phyloP scores from a whole-genome alignment of 2,329 filamentous ascomycete species.

The Curvularia sp. region DNA sequence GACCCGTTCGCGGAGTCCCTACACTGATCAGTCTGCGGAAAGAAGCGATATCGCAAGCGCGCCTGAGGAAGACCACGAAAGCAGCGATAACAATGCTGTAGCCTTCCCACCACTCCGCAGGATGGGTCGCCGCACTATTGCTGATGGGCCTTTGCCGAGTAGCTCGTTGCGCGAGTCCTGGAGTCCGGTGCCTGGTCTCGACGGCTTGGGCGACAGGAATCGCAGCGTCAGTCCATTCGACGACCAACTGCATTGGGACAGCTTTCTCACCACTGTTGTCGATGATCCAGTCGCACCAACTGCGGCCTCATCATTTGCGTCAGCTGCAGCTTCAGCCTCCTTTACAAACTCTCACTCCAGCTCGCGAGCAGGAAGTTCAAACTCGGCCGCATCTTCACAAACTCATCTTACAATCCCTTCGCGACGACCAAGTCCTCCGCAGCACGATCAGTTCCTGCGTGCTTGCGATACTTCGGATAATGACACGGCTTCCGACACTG shows the following conservation, averaged over 20 bases:
- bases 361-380: slow-evolving; percentile 57
- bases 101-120: slow-evolving; percentile 48
- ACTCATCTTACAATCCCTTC: slow-evolving; percentile 51
- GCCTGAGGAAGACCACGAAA: slow-evolving; percentile 32
- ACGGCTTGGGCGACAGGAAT: slow-evolving; percentile 84
- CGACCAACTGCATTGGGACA: slow-evolving; percentile 72
- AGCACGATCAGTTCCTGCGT: slow-evolving; percentile 57
- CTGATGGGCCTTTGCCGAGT: slow-evolving; percentile 46
- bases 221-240: slow-evolving; percentile 76
- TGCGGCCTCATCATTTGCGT: slow-evolving; percentile 81
- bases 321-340: slow-evolving; percentile 63
- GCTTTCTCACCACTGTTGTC: slow-evolving; percentile 78
- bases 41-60: slow-evolving; percentile 14
- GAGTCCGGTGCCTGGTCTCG: slow-evolving; percentile 54
- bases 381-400: slow-evolving; percentile 47
- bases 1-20: slow-evolving; percentile 25
- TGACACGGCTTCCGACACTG: slow-evolving; percentile 59
- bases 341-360: slow-evolving; percentile 50
- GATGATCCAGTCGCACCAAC: slow-evolving; percentile 84
- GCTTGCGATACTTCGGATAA: slow-evolving; percentile 59
- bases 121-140: slow-evolving; percentile 49
- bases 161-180: slow-evolving; percentile 51
- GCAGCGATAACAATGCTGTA: slow-evolving; percentile 38
- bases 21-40: slow-evolving; percentile 8
- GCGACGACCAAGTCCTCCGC: slow-evolving; percentile 34